A percentile compares a stretch with the other conserved stretches of the same genome.
Evolutionary conservation across 2,329 filamentous ascomycete genomes (phyloP).

Genomic region (Penicillium aurantiogriseum): DNA sequence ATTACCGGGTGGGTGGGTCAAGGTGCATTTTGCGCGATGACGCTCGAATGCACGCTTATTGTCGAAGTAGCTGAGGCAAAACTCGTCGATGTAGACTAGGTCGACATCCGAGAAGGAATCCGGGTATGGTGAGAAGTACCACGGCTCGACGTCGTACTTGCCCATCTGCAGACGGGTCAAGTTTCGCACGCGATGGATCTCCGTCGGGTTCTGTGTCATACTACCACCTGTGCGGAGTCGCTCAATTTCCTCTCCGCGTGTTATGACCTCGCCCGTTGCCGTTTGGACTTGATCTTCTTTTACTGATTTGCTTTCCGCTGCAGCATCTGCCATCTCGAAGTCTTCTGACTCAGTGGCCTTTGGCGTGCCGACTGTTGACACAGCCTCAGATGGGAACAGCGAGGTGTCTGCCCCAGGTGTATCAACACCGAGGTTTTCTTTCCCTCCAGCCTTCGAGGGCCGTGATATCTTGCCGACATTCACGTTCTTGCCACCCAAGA

Average conservation of each 20-base stretch:
- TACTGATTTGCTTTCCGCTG: slow-evolving; percentile 26
- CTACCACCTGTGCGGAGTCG: slow-evolving; percentile 91
- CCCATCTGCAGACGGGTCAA: slow-evolving; percentile 94
- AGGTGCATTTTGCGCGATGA: slow-evolving; percentile 83
- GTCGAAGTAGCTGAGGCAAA: slow-evolving; percentile 89
- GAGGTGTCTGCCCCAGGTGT: slow-evolving; percentile 34
- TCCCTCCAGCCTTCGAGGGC: slow-evolving; percentile 58
- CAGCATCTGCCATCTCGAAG: slow-evolving; percentile 45
- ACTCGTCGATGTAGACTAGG: slow-evolving; percentile 94
- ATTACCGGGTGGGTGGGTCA: slow-evolving; percentile 92
- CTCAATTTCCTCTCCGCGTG: slow-evolving; percentile 87
- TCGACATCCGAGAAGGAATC: slow-evolving; percentile 85
- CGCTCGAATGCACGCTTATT: slow-evolving; percentile 77
- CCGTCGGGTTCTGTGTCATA: slow-evolving; percentile 98
- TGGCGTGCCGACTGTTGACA: slow-evolving; percentile 42
- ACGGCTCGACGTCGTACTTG: slow-evolving; percentile 85
- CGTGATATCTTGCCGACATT: slow-evolving; percentile 49
- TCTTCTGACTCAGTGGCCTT: slow-evolving; percentile 39
- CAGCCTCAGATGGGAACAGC: slow-evolving; percentile 35
- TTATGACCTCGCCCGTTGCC: slow-evolving; percentile 43
- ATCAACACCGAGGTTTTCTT: slow-evolving; percentile 57
- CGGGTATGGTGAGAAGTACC: slow-evolving; percentile 98
- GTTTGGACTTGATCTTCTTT: slow-evolving; percentile 42
- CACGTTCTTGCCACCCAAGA: slow-evolving; percentile 48
- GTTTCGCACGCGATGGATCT: slow-evolving; percentile 93